Base-by-base conservation (phyloP, 2,329 filamentous ascomycete genomes). In the Raffaelea arxii region DNA sequence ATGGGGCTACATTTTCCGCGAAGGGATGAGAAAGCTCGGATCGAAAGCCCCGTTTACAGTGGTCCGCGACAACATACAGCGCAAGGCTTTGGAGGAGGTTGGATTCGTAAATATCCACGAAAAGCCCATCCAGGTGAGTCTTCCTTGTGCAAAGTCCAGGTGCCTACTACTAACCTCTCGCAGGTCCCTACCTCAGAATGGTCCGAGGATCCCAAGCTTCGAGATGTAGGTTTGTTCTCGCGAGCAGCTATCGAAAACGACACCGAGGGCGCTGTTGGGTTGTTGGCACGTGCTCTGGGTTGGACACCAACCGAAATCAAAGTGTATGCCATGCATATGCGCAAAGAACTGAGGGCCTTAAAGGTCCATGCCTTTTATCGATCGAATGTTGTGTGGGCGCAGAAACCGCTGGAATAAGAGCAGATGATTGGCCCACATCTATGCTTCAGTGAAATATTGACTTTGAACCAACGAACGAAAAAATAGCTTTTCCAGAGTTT, bases 151-250 rank as follows among this genome's bases (percentile, higher is more conserved):
- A n/a, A n/a, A n/a, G n/a, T n/a, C n/a, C n/a, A n/a, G n/a, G n/a
- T n/a, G n/a, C n/a, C n/a, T n/a, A n/a, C n/a, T n/a, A n/a, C n/a
- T n/a, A n/a, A n/a, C n/a, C n/a, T n/a, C n/a, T n/a, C n/a, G n/a
- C n/a, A 45, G 43, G 41, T 60, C 19, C 58, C 59, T 0, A 50
- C 59, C 6, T 62, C 62, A 0, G 44, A 52, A 1, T 68, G 65
- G 65, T 58, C 62, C 4, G 56, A 59, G 12, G 59, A 65, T 37
- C 53, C 53, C 11, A 53, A 57, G 14, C 32, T 55, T 23, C 58
- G 53, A 52, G 53, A 57, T 46, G 50, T 54, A 24, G 61, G 62
- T 7, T 38, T 41, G 30, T 56, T 53, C 24, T 30, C 40, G 14
- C 27, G 46, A 30, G 35, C 49, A 5, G 51, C 40, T 12, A 37